A percentile compares a stretch with the other conserved stretches of the same genome.
Conservation (phyloP, 495 filamentous ascomycete species). For the Aspergillus indologenus region DNA sequence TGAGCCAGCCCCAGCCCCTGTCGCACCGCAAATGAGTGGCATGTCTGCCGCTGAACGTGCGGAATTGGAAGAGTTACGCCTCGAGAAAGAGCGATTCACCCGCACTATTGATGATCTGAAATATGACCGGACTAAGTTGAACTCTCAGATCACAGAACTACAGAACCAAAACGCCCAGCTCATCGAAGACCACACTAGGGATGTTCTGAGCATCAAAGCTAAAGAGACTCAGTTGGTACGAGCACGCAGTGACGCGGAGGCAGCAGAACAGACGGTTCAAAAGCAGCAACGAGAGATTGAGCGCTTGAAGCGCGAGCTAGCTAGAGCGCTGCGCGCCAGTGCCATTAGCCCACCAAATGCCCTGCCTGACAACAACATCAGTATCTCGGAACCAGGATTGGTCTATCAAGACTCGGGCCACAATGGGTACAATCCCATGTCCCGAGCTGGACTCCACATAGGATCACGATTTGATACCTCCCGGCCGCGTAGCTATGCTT, state of each 20-base stretch:
- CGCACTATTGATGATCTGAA: constrained; percentile 72
- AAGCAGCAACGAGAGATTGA: constrained; percentile 87
- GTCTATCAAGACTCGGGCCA: constrained; percentile 35
- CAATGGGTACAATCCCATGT: constrained; percentile 28
- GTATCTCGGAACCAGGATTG: constrained; percentile 31
- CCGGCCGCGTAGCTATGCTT: constrained; percentile 63
- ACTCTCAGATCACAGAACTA: constrained; percentile 78
- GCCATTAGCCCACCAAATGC: constrained; percentile 39
- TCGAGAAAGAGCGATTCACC: constrained; percentile 72
- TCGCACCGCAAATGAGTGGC: constrained; percentile 53
- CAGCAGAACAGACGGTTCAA: constrained; percentile 77
- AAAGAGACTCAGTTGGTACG: constrained; percentile 97
- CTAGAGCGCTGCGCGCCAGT: constrained; percentile 44
- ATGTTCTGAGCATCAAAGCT: constrained; percentile 92
- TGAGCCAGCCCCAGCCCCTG: constrained; percentile 39
- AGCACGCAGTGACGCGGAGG: constrained; percentile 83
- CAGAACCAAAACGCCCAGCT: constrained; percentile 94
- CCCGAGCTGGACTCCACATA: constrained; percentile 38
- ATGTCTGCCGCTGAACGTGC: constrained; percentile 74
- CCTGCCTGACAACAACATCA: constrained; percentile 29
- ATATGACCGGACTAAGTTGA: constrained; percentile 67
- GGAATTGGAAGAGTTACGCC: constrained; percentile 83
- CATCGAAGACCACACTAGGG: constrained; percentile 95
- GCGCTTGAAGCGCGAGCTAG: constrained; percentile 76
- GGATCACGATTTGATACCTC: constrained; percentile 38